Conservation (phyloP, 805 yeast species). For the Spathaspora boniae region DNA sequence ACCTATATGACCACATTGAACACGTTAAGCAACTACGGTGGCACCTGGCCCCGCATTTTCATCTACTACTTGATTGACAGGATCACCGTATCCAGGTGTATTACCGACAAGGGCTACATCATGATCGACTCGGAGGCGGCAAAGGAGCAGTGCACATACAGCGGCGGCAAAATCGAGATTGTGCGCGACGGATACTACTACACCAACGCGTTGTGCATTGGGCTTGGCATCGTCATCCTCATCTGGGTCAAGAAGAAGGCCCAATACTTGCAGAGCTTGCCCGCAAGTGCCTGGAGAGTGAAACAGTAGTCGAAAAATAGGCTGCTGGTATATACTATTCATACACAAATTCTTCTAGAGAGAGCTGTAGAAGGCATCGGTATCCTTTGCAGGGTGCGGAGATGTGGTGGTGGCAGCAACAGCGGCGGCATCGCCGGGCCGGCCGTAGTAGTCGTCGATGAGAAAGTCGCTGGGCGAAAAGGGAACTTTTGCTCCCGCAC, state of each 20-base stretch:
- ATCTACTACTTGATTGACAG: constrained; percentile 77
- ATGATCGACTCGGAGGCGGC: constrained; percentile 25
- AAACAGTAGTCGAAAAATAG: constrained; percentile 10
- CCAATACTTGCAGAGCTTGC: constrained; percentile 63
- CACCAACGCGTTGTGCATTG: constrained; percentile 70
- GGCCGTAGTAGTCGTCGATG: constrained; percentile 21
- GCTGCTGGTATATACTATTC: background rate
- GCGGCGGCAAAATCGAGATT: constrained; percentile 54
- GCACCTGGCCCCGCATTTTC: constrained; percentile 94
- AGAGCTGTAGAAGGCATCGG: background rate
- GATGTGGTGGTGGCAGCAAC: background rate
- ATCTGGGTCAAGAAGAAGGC: constrained; percentile 67
- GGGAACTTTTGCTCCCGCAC: constrained; percentile 33
- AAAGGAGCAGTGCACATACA: constrained; percentile 47
- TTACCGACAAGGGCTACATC: constrained; percentile 12
- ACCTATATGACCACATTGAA: constrained; percentile 96
- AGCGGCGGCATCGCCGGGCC: background rate
- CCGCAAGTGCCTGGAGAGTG: constrained; percentile 75
- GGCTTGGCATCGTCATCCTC: constrained; percentile 62
- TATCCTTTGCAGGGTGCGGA: background rate
- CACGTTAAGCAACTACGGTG: constrained; percentile 90
- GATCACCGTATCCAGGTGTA: constrained; percentile 66
- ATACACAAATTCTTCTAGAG: background rate
- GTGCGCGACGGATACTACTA: constrained; percentile 79
- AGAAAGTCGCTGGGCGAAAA: constrained; percentile 42